Percentiles rank a stretch among this genome's conserved stretches.
phyloP scores from a whole-genome alignment of 2,329 filamentous ascomycete species.

The Aureobasidium sp. region DNA sequence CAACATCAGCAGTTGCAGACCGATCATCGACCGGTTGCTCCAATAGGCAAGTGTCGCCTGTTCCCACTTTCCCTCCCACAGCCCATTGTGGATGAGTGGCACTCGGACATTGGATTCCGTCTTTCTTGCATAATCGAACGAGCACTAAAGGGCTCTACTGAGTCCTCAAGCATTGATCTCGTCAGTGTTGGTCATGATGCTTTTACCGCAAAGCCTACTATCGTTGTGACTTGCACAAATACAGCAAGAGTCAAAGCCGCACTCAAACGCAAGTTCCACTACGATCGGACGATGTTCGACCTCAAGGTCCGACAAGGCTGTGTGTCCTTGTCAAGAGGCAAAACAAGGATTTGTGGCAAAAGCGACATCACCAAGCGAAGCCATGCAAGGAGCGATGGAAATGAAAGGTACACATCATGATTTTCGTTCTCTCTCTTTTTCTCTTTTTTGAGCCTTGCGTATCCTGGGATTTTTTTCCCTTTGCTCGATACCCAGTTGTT shows the following conservation, averaged over 20 bases:
- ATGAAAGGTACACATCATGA: slow-evolving; percentile 19
- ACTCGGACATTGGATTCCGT: slow-evolving; percentile 62
- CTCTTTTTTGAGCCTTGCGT: neutral
- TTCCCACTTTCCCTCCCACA: slow-evolving; percentile 46
- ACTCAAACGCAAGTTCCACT: slow-evolving; percentile 62
- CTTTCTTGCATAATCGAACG: slow-evolving; percentile 64
- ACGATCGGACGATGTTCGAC: slow-evolving; percentile 57
- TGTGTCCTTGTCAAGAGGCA: slow-evolving; percentile 19
- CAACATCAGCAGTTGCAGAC: neutral
- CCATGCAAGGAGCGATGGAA: slow-evolving; percentile 17
- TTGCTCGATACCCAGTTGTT: slow-evolving; percentile 13
- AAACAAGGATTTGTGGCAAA: neutral
- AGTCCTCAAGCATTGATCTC: slow-evolving; percentile 72
- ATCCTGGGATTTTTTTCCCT: neutral
- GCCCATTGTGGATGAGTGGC: slow-evolving; percentile 64
- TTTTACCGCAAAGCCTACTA: slow-evolving; percentile 61
- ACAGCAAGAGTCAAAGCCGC: slow-evolving; percentile 65
- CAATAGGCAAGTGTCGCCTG: slow-evolving; percentile 10
- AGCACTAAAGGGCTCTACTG: slow-evolving; percentile 65
- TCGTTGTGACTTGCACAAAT: slow-evolving; percentile 70
- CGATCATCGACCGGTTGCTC: slow-evolving; percentile 3
- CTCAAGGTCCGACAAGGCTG: slow-evolving; percentile 64
- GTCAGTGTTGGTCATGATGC: slow-evolving; percentile 65
- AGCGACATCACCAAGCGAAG: slow-evolving; percentile 24
- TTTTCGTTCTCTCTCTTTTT: neutral